These are phyloP conservation scores for Russula lepida DNA, from an alignment of 768 basidiomycete species.

Conservation along the genomic window DNA sequence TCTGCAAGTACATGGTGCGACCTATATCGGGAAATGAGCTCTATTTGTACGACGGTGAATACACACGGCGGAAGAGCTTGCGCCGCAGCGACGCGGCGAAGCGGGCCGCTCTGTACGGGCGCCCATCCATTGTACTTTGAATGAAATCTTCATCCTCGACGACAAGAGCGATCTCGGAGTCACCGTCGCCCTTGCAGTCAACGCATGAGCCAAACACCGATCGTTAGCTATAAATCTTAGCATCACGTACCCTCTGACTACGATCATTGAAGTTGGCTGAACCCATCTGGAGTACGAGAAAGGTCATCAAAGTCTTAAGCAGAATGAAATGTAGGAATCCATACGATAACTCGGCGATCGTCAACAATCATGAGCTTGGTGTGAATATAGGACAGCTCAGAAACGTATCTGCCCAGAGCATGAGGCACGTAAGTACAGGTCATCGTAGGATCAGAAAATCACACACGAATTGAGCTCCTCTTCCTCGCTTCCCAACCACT, in stretches of 20 bases:
- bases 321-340: constrained; percentile 25
- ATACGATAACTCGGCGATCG: constrained; percentile 78
- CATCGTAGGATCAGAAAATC: background rate
- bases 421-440: constrained; percentile 21
- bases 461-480: constrained; percentile 78
- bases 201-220: background rate
- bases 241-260: constrained; percentile 52
- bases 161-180: constrained; percentile 90
- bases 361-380: constrained; percentile 93
- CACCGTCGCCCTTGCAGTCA: constrained; percentile 69
- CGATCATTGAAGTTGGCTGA: constrained; percentile 91
- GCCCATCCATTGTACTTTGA: constrained; percentile 68
- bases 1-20: constrained; percentile 36
- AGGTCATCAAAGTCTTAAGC: background rate
- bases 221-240: background rate
- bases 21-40: constrained; percentile 9
- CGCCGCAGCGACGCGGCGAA: constrained; percentile 82
- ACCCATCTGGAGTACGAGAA: constrained; percentile 57
- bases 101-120: constrained; percentile 58
- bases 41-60: background rate
- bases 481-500: constrained; percentile 75
- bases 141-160: constrained; percentile 84
- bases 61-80: constrained; percentile 67
- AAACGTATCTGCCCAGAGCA: constrained; percentile 51
- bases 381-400: constrained; percentile 78